phyloP scores from a whole-genome alignment of 345 rosid genomes.

The Sisymbrium altissimum region DNA sequence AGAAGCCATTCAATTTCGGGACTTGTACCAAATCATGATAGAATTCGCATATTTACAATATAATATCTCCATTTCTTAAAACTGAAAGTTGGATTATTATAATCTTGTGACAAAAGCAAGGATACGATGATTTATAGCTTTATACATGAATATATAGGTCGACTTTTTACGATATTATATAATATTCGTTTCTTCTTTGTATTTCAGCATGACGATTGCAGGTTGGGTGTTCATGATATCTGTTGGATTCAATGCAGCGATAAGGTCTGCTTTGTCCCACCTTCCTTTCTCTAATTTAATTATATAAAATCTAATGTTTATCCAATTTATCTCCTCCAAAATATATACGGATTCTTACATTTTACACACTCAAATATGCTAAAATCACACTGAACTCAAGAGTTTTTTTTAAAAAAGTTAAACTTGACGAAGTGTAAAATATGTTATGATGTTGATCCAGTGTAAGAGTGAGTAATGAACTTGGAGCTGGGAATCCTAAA shows the following conservation, averaged over 20 bases:
- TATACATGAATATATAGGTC: not conserved
- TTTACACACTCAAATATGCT: not conserved
- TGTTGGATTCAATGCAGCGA: constrained; percentile 67
- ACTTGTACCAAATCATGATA: constrained; percentile 18
- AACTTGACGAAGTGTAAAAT: not conserved
- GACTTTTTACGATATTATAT: not conserved
- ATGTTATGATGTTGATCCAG: constrained; percentile 29
- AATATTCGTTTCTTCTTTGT: not conserved
- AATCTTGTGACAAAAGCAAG: not conserved
- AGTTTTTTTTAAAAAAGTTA: not conserved
- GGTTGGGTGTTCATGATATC: constrained; percentile 66
- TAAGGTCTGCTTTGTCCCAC: constrained; percentile 37
- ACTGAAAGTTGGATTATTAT: not conserved
- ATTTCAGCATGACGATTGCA: constrained; percentile 49
- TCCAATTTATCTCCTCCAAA: not conserved
- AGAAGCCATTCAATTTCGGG: not conserved
- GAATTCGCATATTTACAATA: not conserved
- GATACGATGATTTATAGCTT: not conserved
- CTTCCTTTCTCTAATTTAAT: not conserved
- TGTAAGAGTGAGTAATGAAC: constrained; percentile 82
- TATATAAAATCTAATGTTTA: not conserved
- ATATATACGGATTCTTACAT: not conserved
- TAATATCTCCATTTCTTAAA: not conserved
- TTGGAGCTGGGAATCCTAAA: constrained; percentile 74
- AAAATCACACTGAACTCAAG: not conserved